These are phyloP conservation scores for Hippophae gyantsensis DNA, from an alignment of 306 rosid species.

Conservation along the genomic window DNA sequence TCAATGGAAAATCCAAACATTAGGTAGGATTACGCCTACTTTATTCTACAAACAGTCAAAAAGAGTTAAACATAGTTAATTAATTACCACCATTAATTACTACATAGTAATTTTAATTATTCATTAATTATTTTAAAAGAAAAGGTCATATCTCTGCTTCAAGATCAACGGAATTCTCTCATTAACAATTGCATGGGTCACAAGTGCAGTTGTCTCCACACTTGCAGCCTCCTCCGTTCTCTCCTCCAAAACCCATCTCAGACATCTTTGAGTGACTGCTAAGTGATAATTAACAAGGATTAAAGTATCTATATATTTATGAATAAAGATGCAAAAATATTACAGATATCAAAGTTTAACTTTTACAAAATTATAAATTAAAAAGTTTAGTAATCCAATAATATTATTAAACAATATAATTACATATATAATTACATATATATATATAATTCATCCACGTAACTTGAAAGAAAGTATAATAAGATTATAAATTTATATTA, in stretches of 20 bases:
- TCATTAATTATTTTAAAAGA: neutral
- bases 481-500: too few relatives aligned
- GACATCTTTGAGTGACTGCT: constrained; percentile 6
- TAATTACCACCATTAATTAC: too few relatives aligned
- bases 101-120: neutral
- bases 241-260: constrained; percentile 42
- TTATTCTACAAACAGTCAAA: constrained; percentile 24
- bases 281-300: too few relatives aligned
- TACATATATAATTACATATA: too few relatives aligned
- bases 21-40: constrained; percentile 4
- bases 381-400: too few relatives aligned
- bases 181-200: constrained; percentile 51
- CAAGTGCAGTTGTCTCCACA: constrained; percentile 57
- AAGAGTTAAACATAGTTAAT: constrained; percentile 5
- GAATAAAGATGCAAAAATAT: too few relatives aligned
- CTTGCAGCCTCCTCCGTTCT: constrained; percentile 46
- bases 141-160: constrained; percentile 27
- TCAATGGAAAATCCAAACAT: too few relatives aligned
- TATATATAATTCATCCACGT: too few relatives aligned
- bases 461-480: too few relatives aligned
- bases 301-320: constrained; percentile 16
- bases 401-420: too few relatives aligned
- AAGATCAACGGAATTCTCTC: constrained; percentile 9
- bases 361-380: too few relatives aligned
- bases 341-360: too few relatives aligned